Evolutionary conservation across 805 yeast genomes (phyloP), one percentile per base, ranked within the genome.

Genomic region (Wickerhamiella nectarea): DNA sequence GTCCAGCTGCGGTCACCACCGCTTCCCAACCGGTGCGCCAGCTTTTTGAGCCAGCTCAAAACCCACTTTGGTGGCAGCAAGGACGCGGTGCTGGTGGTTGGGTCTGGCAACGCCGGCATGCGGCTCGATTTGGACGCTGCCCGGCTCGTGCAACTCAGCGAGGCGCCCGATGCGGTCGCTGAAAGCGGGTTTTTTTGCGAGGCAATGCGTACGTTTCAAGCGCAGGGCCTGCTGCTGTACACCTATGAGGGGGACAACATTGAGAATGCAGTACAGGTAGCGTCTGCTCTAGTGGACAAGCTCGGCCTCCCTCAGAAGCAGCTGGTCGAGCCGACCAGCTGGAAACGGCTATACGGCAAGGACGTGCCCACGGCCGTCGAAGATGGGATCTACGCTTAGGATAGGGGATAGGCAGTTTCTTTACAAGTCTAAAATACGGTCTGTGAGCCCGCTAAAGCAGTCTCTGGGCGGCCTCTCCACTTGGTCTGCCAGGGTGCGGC

Each of bases 241-340:
- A 93, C 80, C 1, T 85, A 83, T 59, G 96, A 87, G 58, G 96
- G 97, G 26, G 96, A 87, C 59, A 89, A 89, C 58, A 71, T 78
- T 22, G 56, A 60, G 17, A 95, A 86, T 58, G 91, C 93, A 6
- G 65, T 65, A 35, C 48, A 56, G 8, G 59, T 80, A 48, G 76
- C 81, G 2, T 48, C 49, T 10, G 58, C 60, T 25, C 57, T 68
- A 2, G 50, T 57, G 5, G 51, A 60, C 4, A 48, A 64, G 15
- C 52, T 65, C 21, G 56, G 50, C 4, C 42, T 52, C 10, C 50
- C 52, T 5, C 33, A 43, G 6, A 35, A 35, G 40, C 51, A 9
- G n/a, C 38, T 35, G 49, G 52, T 14, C 29, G 36, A 22, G 29
- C 96, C 97, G 0, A 63, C 68, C 12, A 81, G 94, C 29, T 87